Conservation (phyloP, 176 grass and related monocot species). For the Saccharum spontaneum region DNA sequence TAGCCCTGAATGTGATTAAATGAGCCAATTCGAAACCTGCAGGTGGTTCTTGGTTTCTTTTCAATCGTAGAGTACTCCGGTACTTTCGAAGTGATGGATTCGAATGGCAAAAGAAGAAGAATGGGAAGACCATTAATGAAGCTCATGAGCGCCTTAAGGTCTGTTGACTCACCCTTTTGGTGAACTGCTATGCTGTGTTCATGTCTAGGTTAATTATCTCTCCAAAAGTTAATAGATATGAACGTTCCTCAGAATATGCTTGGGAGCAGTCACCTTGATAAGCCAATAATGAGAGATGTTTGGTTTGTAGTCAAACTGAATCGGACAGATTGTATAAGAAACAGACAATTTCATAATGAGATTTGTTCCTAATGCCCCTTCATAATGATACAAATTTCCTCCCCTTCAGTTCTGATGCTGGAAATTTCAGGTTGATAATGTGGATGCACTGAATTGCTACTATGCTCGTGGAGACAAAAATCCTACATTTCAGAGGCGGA, state of each 20-base stretch:
- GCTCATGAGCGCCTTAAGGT: conserved; percentile 92
- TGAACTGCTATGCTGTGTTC: neutral
- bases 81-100: conserved; percentile 83
- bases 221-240: neutral
- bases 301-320: conserved; percentile 6
- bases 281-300: neutral
- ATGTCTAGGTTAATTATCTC: neutral
- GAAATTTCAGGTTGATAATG: conserved; percentile 68
- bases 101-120: conserved; percentile 71
- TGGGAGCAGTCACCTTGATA: neutral
- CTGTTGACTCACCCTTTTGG: neutral
- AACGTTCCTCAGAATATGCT: conserved; percentile 1
- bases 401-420: neutral
- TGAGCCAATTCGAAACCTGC: conserved; percentile 23
- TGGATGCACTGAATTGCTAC: conserved; percentile 67
- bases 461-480: conserved; percentile 69
- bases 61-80: conserved; percentile 82
- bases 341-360: neutral
- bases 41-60: conserved; percentile 95
- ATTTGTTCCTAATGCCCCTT: neutral
- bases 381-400: neutral
- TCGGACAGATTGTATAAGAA: neutral
- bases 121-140: conserved; percentile 70
- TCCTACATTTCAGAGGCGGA: conserved; percentile 65
- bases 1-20: conserved; percentile 8